Base-by-base conservation (phyloP, 768 basidiomycete genomes). In the Kwoniella europaea region DNA sequence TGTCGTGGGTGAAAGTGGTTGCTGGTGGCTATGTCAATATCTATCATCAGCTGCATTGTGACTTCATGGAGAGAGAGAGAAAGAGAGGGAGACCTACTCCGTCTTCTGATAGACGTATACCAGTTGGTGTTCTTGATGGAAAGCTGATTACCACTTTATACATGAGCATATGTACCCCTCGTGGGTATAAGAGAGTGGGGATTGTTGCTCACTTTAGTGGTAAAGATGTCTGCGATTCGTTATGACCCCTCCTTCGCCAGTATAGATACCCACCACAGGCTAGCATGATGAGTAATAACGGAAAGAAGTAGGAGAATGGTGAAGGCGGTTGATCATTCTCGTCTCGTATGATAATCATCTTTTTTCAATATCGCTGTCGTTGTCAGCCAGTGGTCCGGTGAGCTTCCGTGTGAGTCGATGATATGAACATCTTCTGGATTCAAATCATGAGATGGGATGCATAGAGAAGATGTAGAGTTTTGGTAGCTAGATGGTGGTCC, bases 1-100 rank as follows among this genome's bases (percentile, higher is more conserved):
- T 78, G 52, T 78, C 74, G 53, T 70, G 62, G 20, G 76, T 76
- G 69, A 80, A 80, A 2, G 70, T 61, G 15, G 74, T 67, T 41
- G 75, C 29, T 20, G 79, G 68, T 7, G 79, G 79, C 79, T 80
- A 42, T 9, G 55, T 12, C 16, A 53, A 43, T 13, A 50, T 50
- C 35, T 35, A 6, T 6, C 35, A 44, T 41, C 59, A 61, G 59
- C 59, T 13, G 35, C 35, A 35, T 35, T 35, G 59, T 61, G n/a
- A n/a, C 13, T 20, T 12, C 54, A 20, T n/a, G 10, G 52, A 41
- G 53, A 10, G n/a, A 24, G 18, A 4, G 52, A 41, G 53, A 10
- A 12, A 24, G 18, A 4, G 18, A 29, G 61, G 22, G 10, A 18
- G 29, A 72, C 59, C 41, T 52, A 63, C 62, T 3, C 68, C 68